phyloP scores from a whole-genome alignment of 306 rosid species.

The Citrullus amarus region DNA sequence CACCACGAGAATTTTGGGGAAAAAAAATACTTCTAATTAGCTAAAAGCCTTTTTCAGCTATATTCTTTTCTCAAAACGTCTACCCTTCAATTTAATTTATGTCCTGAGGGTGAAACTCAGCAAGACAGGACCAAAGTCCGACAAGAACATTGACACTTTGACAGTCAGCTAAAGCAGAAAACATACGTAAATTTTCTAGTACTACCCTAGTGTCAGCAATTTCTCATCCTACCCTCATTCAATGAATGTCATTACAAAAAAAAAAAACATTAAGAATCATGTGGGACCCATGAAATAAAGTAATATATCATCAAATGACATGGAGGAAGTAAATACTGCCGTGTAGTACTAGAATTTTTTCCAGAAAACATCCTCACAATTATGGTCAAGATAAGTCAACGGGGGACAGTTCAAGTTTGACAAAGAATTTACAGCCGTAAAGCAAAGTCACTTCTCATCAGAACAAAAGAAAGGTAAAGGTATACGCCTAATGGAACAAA shows the following conservation, averaged over 20 bases:
- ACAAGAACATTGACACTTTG: neutral
- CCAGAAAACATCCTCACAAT: neutral
- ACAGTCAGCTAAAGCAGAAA: neutral
- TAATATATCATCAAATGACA: too few species aligned
- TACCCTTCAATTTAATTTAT: neutral
- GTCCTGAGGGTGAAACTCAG: neutral
- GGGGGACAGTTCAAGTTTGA: neutral
- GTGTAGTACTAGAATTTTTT: too few species aligned
- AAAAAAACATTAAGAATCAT: too few species aligned
- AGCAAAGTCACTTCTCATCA: neutral
- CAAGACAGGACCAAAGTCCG: neutral
- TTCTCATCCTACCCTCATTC: too few species aligned
- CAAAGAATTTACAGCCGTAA: neutral
- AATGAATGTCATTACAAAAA: too few species aligned
- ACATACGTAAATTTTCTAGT: neutral
- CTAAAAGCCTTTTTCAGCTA: neutral
- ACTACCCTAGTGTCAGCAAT: too few species aligned
- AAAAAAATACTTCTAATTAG: neutral
- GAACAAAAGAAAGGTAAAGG: neutral
- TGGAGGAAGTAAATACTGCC: too few species aligned
- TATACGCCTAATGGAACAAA: neutral
- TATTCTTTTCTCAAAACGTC: neutral
- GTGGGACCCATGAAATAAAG: too few species aligned
- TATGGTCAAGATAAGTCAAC: constrained; percentile 6
- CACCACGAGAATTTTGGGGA: neutral